Evolutionary conservation across 2,329 filamentous ascomycete species (phyloP).

Genomic region (Penicillium sp.): DNA sequence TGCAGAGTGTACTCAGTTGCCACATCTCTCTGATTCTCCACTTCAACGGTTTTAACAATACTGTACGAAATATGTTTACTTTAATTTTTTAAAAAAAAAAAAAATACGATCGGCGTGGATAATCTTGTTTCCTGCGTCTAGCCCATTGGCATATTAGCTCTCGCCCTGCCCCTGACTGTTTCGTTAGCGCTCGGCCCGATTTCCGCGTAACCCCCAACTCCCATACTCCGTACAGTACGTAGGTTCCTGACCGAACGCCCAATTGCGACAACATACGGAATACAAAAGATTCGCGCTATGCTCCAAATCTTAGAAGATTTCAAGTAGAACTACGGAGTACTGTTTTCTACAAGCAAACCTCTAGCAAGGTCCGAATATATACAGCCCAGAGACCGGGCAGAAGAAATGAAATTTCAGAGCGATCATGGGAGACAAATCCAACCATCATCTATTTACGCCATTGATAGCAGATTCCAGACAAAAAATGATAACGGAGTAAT

Average conservation of each 20-base stretch:
- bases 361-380: neutral
- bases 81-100: neutral
- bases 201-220: neutral
- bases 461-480: neutral
- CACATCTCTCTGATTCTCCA: neutral
- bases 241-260: too few relatives aligned
- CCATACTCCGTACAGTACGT: too few relatives aligned
- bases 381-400: slow-evolving; percentile 2
- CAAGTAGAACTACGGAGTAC: neutral
- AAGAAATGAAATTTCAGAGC: slow-evolving; percentile 4
- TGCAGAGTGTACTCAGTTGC: slow-evolving; percentile 14
- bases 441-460: slow-evolving; percentile 10
- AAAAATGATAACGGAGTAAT: neutral
- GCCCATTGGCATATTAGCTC: neutral
- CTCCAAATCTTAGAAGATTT: neutral
- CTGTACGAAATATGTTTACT: neutral
- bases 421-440: neutral
- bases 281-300: neutral
- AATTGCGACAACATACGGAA: too few relatives aligned
- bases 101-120: slow-evolving; percentile 1
- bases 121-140: slow-evolving; percentile 7
- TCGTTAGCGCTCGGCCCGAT: neutral
- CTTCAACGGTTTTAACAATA: neutral
- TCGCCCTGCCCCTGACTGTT: neutral
- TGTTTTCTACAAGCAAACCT: neutral